Conservation (phyloP, 2,329 filamentous ascomycete genomes). For the Colletotrichum eremochloae region DNA sequence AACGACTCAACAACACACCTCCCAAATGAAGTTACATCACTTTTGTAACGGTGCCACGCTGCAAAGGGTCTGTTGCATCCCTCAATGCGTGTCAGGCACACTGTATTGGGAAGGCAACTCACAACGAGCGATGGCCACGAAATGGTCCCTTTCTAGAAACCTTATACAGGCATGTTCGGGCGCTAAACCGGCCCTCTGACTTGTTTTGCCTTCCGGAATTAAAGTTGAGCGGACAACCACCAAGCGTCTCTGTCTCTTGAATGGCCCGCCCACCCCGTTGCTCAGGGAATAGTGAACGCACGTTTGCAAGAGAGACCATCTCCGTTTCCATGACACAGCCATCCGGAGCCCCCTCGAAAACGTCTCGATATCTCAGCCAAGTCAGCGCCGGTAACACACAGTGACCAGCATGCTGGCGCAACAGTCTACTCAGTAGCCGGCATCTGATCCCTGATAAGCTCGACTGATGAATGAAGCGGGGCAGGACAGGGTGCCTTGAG, state of each 20-base stretch:
- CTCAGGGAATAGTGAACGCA: too few relatives aligned
- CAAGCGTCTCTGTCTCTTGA: background rate
- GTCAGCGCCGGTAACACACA: background rate
- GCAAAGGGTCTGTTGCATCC: background rate
- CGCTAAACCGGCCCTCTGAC: slow-evolving; percentile 4
- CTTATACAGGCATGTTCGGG: slow-evolving; percentile 1
- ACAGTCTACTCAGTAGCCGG: slow-evolving; percentile 3
- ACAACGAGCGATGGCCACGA: slow-evolving; percentile 10
- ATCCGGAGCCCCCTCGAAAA: background rate
- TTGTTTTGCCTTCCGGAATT: background rate
- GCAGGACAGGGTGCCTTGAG: background rate
- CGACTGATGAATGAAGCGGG: slow-evolving; percentile 11
- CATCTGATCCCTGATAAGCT: slow-evolving; percentile 13
- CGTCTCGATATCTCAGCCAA: background rate
- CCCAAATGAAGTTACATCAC: background rate
- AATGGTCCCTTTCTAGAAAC: slow-evolving; percentile 16
- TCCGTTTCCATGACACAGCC: slow-evolving; percentile 1
- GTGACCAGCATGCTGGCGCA: slow-evolving; percentile 6
- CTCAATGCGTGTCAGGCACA: background rate
- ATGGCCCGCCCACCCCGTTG: too few relatives aligned
- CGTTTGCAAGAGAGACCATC: background rate
- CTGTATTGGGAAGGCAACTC: background rate
- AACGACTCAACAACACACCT: slow-evolving; percentile 3
- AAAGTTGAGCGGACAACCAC: background rate
- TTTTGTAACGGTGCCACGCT: slow-evolving; percentile 1